Percentiles rank a stretch among this genome's conserved stretches.
phyloP scores from a whole-genome alignment of 2,329 filamentous ascomycete genomes.

The Blastomyces gilchristii region DNA sequence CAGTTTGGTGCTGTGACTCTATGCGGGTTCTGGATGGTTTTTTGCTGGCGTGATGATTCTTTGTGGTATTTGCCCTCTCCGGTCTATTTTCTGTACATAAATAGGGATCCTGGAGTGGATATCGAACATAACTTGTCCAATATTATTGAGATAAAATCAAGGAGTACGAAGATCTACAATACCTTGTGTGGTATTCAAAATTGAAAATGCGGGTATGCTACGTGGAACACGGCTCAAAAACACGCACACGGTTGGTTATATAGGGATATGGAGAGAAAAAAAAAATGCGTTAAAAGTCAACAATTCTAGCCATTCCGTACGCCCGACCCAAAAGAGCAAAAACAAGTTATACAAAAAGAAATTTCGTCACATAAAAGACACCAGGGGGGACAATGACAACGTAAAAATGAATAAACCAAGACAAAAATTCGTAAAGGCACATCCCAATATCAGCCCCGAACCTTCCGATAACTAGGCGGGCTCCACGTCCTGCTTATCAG shows the following conservation, averaged over 20 bases:
- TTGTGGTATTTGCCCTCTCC: background rate
- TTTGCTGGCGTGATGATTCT: background rate
- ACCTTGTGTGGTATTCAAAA: background rate
- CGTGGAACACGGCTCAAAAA: background rate
- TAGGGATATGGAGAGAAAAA: background rate
- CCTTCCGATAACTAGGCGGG: conserved; percentile 90
- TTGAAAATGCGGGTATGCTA: background rate
- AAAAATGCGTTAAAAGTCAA: background rate
- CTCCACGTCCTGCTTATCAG: conserved; percentile 73
- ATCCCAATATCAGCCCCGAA: conserved; percentile 37
- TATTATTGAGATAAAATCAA: background rate
- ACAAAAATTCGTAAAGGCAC: background rate
- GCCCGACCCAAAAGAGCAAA: background rate
- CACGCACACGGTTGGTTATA: background rate
- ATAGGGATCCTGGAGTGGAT: background rate
- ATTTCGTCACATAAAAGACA: background rate
- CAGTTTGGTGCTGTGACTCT: background rate
- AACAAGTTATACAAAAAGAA: background rate
- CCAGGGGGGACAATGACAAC: background rate
- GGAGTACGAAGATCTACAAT: background rate
- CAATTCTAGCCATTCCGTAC: background rate
- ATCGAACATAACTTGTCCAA: background rate
- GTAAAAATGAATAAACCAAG: background rate
- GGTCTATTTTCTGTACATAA: background rate
- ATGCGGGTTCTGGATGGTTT: background rate